Percentiles rank a stretch among this genome's conserved stretches.
phyloP scores from a whole-genome alignment of 2,329 filamentous ascomycete species.

The Nothopassalora personata region DNA sequence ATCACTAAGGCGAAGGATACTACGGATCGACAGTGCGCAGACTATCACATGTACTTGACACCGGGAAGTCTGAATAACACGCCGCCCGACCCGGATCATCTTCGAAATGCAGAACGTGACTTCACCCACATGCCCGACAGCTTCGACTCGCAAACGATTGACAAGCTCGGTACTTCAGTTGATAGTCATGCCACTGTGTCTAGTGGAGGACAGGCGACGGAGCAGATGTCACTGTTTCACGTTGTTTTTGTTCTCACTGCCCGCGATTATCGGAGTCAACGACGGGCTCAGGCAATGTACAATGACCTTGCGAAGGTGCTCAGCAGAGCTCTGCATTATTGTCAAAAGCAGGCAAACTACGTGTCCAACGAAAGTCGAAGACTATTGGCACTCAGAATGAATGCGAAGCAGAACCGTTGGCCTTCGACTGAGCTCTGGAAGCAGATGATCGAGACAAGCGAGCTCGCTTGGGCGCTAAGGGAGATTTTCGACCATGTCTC shows the following conservation, averaged over 20 bases:
- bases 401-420: constrained; percentile 57
- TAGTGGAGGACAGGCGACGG: constrained; percentile 25
- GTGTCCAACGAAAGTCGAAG: constrained; percentile 86
- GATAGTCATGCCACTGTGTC: constrained; percentile 28
- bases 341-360: constrained; percentile 83
- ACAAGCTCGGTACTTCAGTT: constrained; percentile 25
- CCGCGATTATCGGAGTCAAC: constrained; percentile 68
- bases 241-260: constrained; percentile 87
- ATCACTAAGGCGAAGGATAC: neutral
- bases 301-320: constrained; percentile 86
- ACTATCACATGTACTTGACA: constrained; percentile 10
- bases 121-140: constrained; percentile 29
- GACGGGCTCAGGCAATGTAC: constrained; percentile 68
- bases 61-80: constrained; percentile 8
- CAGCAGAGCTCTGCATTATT: constrained; percentile 86
- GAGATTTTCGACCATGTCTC: constrained; percentile 25
- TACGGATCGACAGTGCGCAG: constrained; percentile 1
- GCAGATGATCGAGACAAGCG: constrained; percentile 25
- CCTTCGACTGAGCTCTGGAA: constrained; percentile 35
- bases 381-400: constrained; percentile 75
- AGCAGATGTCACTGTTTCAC: constrained; percentile 94
- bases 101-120: constrained; percentile 8
- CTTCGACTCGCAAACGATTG: constrained; percentile 22
- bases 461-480: constrained; percentile 30
- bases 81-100: neutral